Conservation (phyloP, 2,329 filamentous ascomycete species). For the Fusarium piperis region DNA sequence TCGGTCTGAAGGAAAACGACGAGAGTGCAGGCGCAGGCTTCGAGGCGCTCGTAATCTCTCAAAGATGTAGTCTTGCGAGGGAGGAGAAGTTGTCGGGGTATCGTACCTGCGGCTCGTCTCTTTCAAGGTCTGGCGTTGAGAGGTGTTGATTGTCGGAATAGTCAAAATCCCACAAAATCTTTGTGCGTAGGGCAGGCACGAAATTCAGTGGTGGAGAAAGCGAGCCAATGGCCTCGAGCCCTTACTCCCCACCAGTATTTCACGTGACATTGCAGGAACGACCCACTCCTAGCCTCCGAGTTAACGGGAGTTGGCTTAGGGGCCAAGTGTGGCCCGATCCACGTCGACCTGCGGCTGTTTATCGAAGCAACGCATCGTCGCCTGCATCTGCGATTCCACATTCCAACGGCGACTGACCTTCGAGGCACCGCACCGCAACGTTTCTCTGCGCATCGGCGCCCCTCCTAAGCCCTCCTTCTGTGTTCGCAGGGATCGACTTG, state of each 20-base stretch:
- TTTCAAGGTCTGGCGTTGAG: constrained; percentile 51
- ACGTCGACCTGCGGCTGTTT: constrained; percentile 38
- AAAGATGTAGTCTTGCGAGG: constrained; percentile 24
- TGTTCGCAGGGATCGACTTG: constrained; percentile 13
- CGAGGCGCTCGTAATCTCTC: constrained; percentile 36
- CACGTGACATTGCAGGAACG: constrained; percentile 40
- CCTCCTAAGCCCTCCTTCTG: constrained; percentile 8
- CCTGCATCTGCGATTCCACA: constrained; percentile 38
- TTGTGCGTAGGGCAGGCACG: constrained; percentile 55
- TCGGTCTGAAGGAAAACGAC: constrained; percentile 23
- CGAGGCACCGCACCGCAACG: constrained; percentile 18
- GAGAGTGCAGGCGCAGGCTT: constrained; percentile 21
- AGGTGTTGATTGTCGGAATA: constrained; percentile 49
- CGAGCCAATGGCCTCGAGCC: constrained; percentile 49
- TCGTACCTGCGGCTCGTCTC: constrained; percentile 57
- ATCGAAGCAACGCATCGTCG: constrained; percentile 36
- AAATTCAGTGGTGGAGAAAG: constrained; percentile 47
- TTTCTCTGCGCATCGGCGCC: constrained; percentile 33
- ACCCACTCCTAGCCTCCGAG: constrained; percentile 13
- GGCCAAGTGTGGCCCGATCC: constrained; percentile 30
- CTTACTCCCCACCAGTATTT: constrained; percentile 2
- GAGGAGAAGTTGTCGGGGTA: constrained; percentile 36
- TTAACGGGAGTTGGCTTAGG: constrained; percentile 37
- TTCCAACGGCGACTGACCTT: constrained; percentile 32
- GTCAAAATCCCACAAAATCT: constrained; percentile 53